Evolutionary conservation across 345 rosid genomes (phyloP).

Genomic region (Hibiscus tridactylites): DNA sequence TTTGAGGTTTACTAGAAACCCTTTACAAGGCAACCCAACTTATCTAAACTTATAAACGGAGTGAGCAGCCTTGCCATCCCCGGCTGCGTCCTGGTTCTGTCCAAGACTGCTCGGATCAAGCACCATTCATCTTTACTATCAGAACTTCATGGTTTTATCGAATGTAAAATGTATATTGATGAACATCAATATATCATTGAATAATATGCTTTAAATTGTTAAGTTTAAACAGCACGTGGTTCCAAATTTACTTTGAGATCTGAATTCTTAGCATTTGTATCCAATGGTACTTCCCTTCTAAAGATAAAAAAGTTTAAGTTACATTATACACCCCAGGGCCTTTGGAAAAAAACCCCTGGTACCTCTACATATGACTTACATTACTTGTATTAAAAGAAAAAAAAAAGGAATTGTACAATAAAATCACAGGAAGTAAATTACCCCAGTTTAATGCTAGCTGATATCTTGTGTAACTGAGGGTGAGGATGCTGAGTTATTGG

Average conservation of each 20-base stretch:
- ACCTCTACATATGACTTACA: neutral
- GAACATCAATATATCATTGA: neutral
- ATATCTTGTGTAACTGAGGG: slow-evolving; percentile 22
- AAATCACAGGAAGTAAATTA: neutral
- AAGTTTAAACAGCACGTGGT: no score
- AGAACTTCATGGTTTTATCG: no score
- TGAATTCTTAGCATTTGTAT: no score
- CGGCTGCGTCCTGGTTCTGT: no score
- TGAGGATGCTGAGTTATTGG: slow-evolving; percentile 8
- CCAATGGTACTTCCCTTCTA: no score
- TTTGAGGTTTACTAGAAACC: neutral
- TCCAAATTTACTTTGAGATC: no score
- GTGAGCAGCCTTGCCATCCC: no score
- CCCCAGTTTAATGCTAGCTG: neutral
- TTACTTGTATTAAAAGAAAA: neutral
- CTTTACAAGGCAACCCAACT: neutral
- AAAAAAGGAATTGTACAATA: neutral
- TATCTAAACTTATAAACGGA: no score
- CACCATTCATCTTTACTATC: no score
- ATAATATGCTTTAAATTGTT: no score
- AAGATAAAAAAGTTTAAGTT: neutral
- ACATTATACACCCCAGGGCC: neutral
- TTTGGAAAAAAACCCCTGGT: neutral
- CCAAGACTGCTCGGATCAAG: no score
- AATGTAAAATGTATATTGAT: slow-evolving; percentile 11